These are phyloP conservation scores for Sapria himalayana DNA, from an alignment of 345 rosid genomes.

Conservation along the genomic window DNA sequence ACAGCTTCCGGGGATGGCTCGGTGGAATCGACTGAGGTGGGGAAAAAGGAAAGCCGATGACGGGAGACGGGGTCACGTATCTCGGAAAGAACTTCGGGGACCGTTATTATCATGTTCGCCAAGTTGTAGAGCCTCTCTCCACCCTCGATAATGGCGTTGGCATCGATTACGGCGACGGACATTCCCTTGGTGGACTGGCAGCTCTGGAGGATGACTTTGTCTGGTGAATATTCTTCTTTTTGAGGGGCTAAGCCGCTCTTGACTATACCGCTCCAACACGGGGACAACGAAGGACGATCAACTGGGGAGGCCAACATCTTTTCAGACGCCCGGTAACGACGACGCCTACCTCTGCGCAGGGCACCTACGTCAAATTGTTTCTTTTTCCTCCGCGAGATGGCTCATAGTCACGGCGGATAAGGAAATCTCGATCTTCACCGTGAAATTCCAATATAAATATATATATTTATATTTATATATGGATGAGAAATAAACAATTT, in stretches of 20 bases:
- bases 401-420: too few relatives aligned
- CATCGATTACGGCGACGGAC: slow-evolving; percentile 61
- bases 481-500: too few relatives aligned
- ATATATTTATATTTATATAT: too few relatives aligned
- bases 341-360: too few relatives aligned
- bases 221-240: slow-evolving; percentile 9
- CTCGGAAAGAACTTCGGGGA: slow-evolving; percentile 60
- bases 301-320: slow-evolving; percentile 3
- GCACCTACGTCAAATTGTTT: too few relatives aligned
- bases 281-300: not conserved
- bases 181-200: slow-evolving; percentile 65
- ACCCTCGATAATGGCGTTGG: slow-evolving; percentile 72
- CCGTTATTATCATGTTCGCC: slow-evolving; percentile 67
- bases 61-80: slow-evolving; percentile 84
- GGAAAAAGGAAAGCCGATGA: slow-evolving; percentile 52
- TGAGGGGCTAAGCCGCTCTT: slow-evolving; percentile 19
- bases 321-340: not conserved
- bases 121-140: slow-evolving; percentile 28
- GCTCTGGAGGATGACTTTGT: slow-evolving; percentile 24
- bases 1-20: slow-evolving; percentile 80
- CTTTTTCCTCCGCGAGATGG: too few relatives aligned
- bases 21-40: slow-evolving; percentile 53
- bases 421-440: too few relatives aligned
- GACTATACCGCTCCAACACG: slow-evolving; percentile 65
- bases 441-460: too few relatives aligned